phyloP scores from a whole-genome alignment of 192 early-diverging fungal genomes.

The Ramicandelaber brevisporus region DNA sequence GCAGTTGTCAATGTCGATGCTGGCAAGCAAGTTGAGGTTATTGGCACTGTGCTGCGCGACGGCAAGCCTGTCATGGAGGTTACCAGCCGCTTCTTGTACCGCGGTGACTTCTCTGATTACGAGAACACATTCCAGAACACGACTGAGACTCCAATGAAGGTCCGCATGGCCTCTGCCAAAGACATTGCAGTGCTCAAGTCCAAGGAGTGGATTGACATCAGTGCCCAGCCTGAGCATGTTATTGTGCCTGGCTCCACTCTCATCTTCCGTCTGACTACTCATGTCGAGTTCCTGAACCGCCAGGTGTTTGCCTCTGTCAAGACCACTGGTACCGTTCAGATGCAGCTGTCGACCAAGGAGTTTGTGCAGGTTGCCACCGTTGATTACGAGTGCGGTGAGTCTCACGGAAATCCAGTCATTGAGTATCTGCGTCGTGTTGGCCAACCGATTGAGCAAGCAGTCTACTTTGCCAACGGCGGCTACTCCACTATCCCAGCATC shows the following conservation, averaged over 20 bases:
- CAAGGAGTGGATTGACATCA: slow-evolving; percentile 60
- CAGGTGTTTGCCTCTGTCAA: slow-evolving; percentile 37
- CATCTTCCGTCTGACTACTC: slow-evolving; percentile 53
- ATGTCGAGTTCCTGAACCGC: slow-evolving; percentile 24
- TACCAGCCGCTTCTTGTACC: slow-evolving; percentile 74
- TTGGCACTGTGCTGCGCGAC: slow-evolving; percentile 45
- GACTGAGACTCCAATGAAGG: slow-evolving; percentile 51
- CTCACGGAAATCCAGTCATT: slow-evolving; percentile 67
- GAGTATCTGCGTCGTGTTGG: slow-evolving; percentile 74
- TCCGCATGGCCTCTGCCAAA: slow-evolving; percentile 42
- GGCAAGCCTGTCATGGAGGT: slow-evolving; percentile 64
- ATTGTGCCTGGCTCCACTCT: slow-evolving; percentile 29
- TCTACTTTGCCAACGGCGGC: slow-evolving; percentile 71
- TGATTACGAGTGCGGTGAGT: slow-evolving; percentile 40
- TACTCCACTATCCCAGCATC: no score
- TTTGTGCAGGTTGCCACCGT: slow-evolving; percentile 62
- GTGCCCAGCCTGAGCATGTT: slow-evolving; percentile 12
- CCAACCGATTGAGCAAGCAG: slow-evolving; percentile 62
- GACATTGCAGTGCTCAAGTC: slow-evolving; percentile 74
- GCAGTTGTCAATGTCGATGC: slow-evolving; percentile 69
- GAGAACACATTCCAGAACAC: slow-evolving; percentile 66
- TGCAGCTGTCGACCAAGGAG: slow-evolving; percentile 59
- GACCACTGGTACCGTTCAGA: slow-evolving; percentile 45
- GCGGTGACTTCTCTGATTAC: slow-evolving; percentile 70
- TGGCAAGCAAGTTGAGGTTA: slow-evolving; percentile 81